Base-by-base conservation (phyloP, 1,139 yeast species). In the Yamadazyma spencermartinsiae region DNA sequence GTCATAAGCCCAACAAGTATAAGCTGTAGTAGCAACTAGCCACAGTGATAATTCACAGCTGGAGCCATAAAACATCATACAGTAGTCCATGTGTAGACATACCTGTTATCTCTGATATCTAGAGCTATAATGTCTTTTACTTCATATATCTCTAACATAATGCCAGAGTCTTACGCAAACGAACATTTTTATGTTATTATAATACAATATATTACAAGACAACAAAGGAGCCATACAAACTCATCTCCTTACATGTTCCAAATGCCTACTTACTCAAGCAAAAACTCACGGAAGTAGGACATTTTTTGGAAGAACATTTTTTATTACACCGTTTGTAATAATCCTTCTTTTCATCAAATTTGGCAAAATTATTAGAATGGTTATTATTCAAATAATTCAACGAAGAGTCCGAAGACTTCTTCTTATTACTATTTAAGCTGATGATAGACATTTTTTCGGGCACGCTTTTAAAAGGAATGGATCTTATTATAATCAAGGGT, bases 271-370 rank as follows among this genome's bases (percentile, higher is more conserved):
- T 65, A 35, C 71, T 68, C 51, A 70, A 58, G 47, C 74, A 67
- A 50, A 70, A 68, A 31, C 66, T 60, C 13, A 68, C 65, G 13
- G 68, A 48, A 28, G 58, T 44, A 11, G 73, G 73, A 32, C 58
- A 48, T 38, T 55, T 49, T 36, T 54, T 54, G 24, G 45, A 44
- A 26, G 45, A 37, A 18, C 37, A 37, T 34, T 45, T 45, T 33
- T 52, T 49, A 41, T 49, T 50, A 53, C 75, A 71, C 44, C 76
- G 60, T 45, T 65, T 65, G 20, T 53, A 61, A 48, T 71, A 71
- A 51, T 71, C 76, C 52, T 70, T 65, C 60, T 68, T 68, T 45
- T 68, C 74, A 47, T 68, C 74, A 51, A 68, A 68, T 34, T 47
- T 49, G 10, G 44, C 39, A 37, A 49, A 49, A 31, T 42, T 48